Evolutionary conservation across 2,329 filamentous ascomycete species (phyloP).

Genomic region (Colletotrichum sp.): DNA sequence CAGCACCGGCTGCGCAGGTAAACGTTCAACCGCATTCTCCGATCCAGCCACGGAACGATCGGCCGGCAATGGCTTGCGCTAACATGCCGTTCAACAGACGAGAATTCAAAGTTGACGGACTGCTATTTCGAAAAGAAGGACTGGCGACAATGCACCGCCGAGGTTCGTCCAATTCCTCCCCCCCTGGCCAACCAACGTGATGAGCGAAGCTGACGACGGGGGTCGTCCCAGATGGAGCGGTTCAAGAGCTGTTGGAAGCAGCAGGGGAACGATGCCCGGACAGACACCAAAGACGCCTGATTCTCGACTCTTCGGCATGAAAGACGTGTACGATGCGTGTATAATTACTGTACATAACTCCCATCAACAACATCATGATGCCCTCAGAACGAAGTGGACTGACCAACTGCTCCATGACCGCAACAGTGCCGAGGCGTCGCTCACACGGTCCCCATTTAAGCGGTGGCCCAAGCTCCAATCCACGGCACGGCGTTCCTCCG

Average conservation of each 20-base stretch:
- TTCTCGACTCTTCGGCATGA: background rate
- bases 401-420: background rate
- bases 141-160: conserved; percentile 86
- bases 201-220: background rate
- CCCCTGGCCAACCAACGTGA: background rate
- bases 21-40: conserved; percentile 29
- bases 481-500: conserved; percentile 9
- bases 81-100: conserved; percentile 57
- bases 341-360: background rate
- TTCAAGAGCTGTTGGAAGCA: conserved; percentile 93
- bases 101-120: conserved; percentile 90
- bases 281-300: conserved; percentile 72
- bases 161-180: conserved; percentile 65
- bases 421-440: background rate
- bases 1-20: conserved; percentile 92
- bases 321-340: background rate
- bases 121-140: conserved; percentile 97
- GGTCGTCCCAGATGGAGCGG: conserved; percentile 73
- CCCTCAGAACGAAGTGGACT: background rate
- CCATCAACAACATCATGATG: background rate
- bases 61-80: background rate
- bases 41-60: background rate
- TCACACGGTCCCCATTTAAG: background rate
- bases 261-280: conserved; percentile 85
- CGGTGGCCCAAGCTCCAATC: conserved; percentile 12